Evolutionary conservation across 305 asterid genomes (phyloP), one percentile per base, ranked within the genome.

Genomic region (Salvia sclarea): DNA sequence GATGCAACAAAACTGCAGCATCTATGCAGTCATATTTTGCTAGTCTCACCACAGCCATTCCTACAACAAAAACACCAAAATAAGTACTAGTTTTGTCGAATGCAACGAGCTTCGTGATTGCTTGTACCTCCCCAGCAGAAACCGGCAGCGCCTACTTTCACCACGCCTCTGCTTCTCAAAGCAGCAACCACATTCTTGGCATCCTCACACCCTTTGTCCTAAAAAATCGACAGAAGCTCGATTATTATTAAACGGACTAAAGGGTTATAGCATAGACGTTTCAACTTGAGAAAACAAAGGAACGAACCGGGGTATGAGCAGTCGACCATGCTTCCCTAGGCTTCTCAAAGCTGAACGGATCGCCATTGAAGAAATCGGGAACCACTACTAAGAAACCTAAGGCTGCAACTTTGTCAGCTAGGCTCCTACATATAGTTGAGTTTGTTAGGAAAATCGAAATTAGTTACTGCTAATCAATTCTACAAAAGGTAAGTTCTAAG

Each of bases 101-200:
- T 1, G 9, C 8, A 18, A 11, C n/a, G 8, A 61, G 25, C 11
- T 21, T 21, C 24, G 2, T 35, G 16, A 37, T 10, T 21, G 20
- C 7, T 31, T 25, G 61, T 77, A 87, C 95, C 96, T 76, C 96
- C 96, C 95, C 95, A 87, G 66, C 95, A 89, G 77, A 85, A 87
- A 35, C 96, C 96, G 41, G 85, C 95, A 48, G 82, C 90, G 22
- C 92, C 96, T 30, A 89, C 50, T 30, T 81, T 78, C 22, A 80
- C 18, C 6, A 82, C 78, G 28, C 96, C 92, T 78, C 40, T 78
- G 80, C 73, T 78, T 78, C 78, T 87, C 74, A 89, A 65, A 56
- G 75, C 77, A 38, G 59, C 81, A 50, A 89, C 58, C 25, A 87
- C 75, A 63, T 64, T 54, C 76, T 67, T 76, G 14, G 92, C 87